These are phyloP conservation scores for Chaetomium globosum DNA, from an alignment of 2,329 filamentous ascomycete genomes.

Conservation along the genomic window DNA sequence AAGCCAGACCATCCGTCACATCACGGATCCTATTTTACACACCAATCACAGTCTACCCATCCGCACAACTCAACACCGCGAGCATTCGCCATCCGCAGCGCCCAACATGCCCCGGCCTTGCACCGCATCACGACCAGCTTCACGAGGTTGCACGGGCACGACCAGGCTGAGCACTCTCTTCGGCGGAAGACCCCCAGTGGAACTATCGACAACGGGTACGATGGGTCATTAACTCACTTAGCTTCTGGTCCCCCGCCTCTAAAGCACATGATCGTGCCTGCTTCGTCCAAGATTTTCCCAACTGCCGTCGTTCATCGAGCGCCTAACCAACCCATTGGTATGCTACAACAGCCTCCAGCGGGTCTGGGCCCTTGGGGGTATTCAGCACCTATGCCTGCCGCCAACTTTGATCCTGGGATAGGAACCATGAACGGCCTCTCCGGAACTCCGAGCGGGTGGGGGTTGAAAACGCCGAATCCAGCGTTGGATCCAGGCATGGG, in stretches of 20 bases:
- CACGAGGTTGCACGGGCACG: slow-evolving; percentile 36
- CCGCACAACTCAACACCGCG: slow-evolving; percentile 38
- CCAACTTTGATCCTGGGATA: slow-evolving; percentile 20
- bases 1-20: slow-evolving; percentile 39
- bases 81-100: slow-evolving; percentile 45
- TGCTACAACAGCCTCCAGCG: slow-evolving; percentile 27
- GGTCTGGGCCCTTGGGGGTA: slow-evolving; percentile 36
- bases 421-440: slow-evolving; percentile 24
- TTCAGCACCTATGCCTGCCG: slow-evolving; percentile 24
- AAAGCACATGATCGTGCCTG: slow-evolving; percentile 81
- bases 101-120: slow-evolving; percentile 40
- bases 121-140: slow-evolving; percentile 40
- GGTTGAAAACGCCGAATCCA: slow-evolving; percentile 22
- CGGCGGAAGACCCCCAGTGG: slow-evolving; percentile 92
- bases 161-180: slow-evolving; percentile 70
- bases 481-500: slow-evolving; percentile 21
- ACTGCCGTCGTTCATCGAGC: slow-evolving; percentile 38
- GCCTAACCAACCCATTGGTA: slow-evolving; percentile 23
- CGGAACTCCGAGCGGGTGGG: slow-evolving; percentile 32
- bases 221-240: slow-evolving; percentile 76
- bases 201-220: slow-evolving; percentile 89
- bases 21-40: slow-evolving; percentile 30
- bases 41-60: slow-evolving; percentile 23
- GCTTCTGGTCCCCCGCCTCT: slow-evolving; percentile 72
- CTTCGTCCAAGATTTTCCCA: slow-evolving; percentile 46